Base-by-base conservation (phyloP, 139 green algal species). In the Mesostigma viride region DNA sequence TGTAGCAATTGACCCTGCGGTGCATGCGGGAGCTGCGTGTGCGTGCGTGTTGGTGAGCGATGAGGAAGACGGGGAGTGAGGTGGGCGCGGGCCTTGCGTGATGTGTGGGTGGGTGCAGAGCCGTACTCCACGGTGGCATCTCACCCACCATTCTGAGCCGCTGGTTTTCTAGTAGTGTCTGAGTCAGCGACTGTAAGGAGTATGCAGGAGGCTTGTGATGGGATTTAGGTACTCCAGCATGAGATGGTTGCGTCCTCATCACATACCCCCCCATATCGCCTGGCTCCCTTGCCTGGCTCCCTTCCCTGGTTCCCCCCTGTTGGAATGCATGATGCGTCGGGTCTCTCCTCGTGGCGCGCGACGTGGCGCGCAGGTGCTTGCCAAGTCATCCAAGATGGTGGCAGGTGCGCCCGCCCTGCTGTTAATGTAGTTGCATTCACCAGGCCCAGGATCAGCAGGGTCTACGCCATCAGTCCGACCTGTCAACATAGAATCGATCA, bases 371-470 rank as follows among this genome's bases (percentile, higher is more conserved):
- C 88, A 96, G 73, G 91, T 96, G 59, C 80, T 96, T n/a, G 88
- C 85, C 47, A 98, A 98, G 82, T 95, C 87, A 17, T 94, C 85
- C 73, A 98, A 98, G 78, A 91, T 96, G 89, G 89, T 97, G 1
- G 90, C 69, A 68, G 68, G 68, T 74, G 14, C 14, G 40, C 17
- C 17, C 17, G 14, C 14, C 40, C n/a, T n/a, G n/a, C n/a, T n/a
- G n/a, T n/a, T n/a, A n/a, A 53, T 53, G 14, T 24, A 53, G 40
- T 53, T 14, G 14, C 17, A 53, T 14, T 14, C 40, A 24, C 40
- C 17, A 53, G 40, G 40, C 14, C 17, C 40, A 17, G 40, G 14
- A 53, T 17, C 17, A 53, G 14, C 40, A 24, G 40, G 14, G 14
- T 53, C 40, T 53, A n/a, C n/a, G n/a, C n/a, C n/a, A 72, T 56